Evolutionary conservation across 2,329 filamentous ascomycete species (phyloP).

Genomic region (Talaromyces sp.): DNA sequence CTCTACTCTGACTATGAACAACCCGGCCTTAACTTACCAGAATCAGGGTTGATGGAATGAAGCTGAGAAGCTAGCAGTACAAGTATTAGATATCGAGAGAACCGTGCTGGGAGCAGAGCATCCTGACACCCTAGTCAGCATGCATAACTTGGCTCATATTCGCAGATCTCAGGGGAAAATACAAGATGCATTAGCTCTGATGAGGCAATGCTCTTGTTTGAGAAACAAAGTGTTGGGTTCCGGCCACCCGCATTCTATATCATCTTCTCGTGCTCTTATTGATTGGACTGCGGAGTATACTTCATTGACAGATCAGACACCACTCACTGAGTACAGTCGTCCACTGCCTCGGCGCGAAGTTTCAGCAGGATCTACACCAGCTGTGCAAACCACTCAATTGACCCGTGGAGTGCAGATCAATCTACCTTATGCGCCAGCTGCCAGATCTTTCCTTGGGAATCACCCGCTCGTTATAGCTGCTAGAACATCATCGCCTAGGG

Average conservation of each 20-base stretch:
- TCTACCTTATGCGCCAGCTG: slow-evolving; percentile 5
- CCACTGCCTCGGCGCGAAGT: neutral
- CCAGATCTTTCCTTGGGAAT: slow-evolving; percentile 2
- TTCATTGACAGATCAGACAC: neutral
- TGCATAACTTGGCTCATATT: slow-evolving; percentile 21
- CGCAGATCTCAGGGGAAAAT: slow-evolving; percentile 9
- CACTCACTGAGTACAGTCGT: slow-evolving; percentile 1
- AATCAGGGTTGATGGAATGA: too few relatives aligned
- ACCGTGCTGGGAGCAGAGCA: neutral
- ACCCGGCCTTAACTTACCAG: too few relatives aligned
- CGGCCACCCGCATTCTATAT: neutral
- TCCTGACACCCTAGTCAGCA: slow-evolving; percentile 22
- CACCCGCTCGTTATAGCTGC: neutral
- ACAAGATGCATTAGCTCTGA: neutral
- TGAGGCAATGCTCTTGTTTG: slow-evolving; percentile 8
- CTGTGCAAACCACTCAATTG: slow-evolving; percentile 3
- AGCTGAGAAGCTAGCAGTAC: neutral
- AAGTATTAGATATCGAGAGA: slow-evolving; percentile 15
- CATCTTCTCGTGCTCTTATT: neutral
- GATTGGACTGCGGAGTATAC: neutral
- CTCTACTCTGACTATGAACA: too few relatives aligned
- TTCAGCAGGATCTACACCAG: slow-evolving; percentile 11
- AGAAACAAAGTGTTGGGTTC: neutral
- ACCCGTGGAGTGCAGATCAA: slow-evolving; percentile 1
- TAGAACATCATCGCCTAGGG: neutral